Base-by-base conservation (phyloP, 2,329 filamentous ascomycete genomes). In the Arthrinium phaeospermum region DNA sequence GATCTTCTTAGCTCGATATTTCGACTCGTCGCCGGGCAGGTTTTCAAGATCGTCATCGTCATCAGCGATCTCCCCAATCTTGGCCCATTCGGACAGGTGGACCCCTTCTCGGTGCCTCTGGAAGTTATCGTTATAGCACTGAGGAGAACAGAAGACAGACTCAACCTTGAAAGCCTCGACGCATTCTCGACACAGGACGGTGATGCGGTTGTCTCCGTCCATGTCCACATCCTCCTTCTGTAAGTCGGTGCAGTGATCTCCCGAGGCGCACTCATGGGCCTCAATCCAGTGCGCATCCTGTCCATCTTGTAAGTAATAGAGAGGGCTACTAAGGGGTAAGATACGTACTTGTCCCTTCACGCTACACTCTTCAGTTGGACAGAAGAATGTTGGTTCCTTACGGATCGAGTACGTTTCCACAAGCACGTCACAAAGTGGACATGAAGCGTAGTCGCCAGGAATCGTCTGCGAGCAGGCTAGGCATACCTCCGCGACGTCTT, bases 361-460 rank as follows among this genome's bases (percentile, higher is more conserved):
- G 41, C 80, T 80, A 74, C 86, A 87, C 34, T 79, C 79, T 8
- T 84, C 80, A 0, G 84, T 19, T 30, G 34, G 85, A 76, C 86
- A 87, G 74, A 86, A 88, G 10, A 86, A 77, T 2, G 82, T 83
- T 71, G 85, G 75, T 44, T 78, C 78, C 69, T 79, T 77, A 13
- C 73, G 73, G 4, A 84, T 79, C 16, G 83, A 82, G 72, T 83
- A 80, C 51, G 83, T 79, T 16, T 77, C 76, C 14, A 78, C 73
- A 2, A 86, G 77, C n/a, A 84, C 77, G 74, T 87, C 84, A 75
- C 86, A 88, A 7, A 86, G 69, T 1, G 83, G 79, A 70, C 86
- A 88, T 6, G 83, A 83, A 1, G 84, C 72, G 10, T 86, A 82
- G 12, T 82, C 77, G 61, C 81, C 79, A 1, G 77, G 67, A 19